Percentiles rank a stretch among this genome's conserved stretches.
Conservation (phyloP, 495 filamentous ascomycete species). For the Penicillium lividum region DNA sequence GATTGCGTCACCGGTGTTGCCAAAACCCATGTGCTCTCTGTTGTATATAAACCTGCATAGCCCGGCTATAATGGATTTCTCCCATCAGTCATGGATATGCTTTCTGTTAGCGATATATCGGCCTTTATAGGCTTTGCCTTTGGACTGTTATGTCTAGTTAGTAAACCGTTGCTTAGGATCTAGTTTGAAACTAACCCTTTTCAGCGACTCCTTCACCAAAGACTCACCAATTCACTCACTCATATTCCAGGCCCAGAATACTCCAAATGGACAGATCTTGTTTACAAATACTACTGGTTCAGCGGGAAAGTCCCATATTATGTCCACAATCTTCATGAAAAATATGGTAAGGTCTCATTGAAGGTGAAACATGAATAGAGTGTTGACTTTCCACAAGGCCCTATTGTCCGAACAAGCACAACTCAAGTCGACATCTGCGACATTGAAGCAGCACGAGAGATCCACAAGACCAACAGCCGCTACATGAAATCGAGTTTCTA, state of each 20-base stretch:
- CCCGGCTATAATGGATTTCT: neutral
- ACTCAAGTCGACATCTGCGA: constrained; percentile 43
- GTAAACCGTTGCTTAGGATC: neutral
- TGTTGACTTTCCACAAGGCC: constrained; percentile 27
- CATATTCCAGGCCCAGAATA: constrained; percentile 26
- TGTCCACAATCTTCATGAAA: constrained; percentile 43
- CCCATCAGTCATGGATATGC: neutral
- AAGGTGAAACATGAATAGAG: neutral
- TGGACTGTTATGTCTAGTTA: neutral
- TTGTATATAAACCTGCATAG: neutral
- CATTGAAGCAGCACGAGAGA: constrained; percentile 33
- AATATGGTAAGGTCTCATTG: constrained; percentile 37
- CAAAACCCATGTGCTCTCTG: neutral
- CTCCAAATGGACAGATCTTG: constrained; percentile 37
- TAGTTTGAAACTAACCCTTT: neutral
- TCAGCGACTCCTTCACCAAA: constrained; percentile 11
- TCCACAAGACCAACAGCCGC: constrained; percentile 37
- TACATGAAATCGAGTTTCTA: constrained; percentile 32
- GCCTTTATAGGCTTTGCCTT: neutral
- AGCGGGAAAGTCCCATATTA: constrained; percentile 34
- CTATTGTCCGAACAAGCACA: constrained; percentile 44
- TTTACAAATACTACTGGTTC: constrained; percentile 35
- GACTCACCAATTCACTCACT: constrained; percentile 21
- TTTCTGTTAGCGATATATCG: neutral
- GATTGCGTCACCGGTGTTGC: neutral